phyloP scores from a whole-genome alignment of 75 land plant genomes.

The Selaginella tamariscina region DNA sequence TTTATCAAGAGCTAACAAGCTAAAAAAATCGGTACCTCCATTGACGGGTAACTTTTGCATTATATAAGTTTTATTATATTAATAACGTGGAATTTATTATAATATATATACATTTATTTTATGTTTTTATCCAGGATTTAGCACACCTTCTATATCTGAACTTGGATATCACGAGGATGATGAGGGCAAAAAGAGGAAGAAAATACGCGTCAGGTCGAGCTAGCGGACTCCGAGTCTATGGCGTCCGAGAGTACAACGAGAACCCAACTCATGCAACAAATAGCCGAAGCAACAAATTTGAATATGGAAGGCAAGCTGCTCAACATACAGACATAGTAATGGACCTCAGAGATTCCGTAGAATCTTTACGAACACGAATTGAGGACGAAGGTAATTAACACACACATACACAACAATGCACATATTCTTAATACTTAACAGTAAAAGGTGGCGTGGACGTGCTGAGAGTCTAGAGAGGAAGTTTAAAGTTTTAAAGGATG shows the following conservation, averaged over 20 bases:
- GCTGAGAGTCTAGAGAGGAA: constrained; percentile 23
- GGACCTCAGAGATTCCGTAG: constrained; percentile 21
- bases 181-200: too few species aligned
- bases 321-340: constrained; percentile 24
- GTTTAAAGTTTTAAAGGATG: constrained; percentile 22
- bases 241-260: neutral
- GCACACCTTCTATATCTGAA: too few species aligned
- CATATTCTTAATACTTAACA: too few species aligned
- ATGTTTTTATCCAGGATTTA: too few species aligned
- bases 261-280: neutral
- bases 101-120: too few species aligned
- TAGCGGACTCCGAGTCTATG: neutral
- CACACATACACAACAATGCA: too few species aligned
- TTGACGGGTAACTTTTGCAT: neutral
- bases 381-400: constrained; percentile 32
- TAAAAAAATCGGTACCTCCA: neutral
- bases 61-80: too few species aligned
- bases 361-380: constrained; percentile 19
- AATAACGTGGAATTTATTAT: too few species aligned
- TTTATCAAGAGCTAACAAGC: too few species aligned
- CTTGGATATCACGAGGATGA: too few species aligned
- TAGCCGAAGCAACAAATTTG: neutral
- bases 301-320: constrained; percentile 18
- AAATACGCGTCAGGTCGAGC: too few species aligned
- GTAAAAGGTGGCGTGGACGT: constrained; percentile 23